Evolutionary conservation across 176 grass and related monocot genomes (phyloP).

Genomic region (Elymus sibiricus): DNA sequence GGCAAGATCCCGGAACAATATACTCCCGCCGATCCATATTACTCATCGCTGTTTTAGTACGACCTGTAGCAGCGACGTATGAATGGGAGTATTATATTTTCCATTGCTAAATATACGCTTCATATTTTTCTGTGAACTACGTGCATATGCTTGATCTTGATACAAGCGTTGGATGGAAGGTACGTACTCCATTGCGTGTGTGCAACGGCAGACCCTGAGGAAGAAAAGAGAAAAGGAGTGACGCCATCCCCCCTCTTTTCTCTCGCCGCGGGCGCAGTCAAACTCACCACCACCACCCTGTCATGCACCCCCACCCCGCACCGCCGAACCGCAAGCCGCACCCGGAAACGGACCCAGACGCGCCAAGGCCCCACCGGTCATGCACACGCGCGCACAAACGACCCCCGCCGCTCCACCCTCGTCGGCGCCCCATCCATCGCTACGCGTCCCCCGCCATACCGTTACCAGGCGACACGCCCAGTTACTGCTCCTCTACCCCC

Average conservation of each 20-base stretch:
- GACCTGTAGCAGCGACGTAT: too few relatives aligned
- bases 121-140: too few relatives aligned
- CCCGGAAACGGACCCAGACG: neutral
- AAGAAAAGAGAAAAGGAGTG: neutral
- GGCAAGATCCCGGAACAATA: too few relatives aligned
- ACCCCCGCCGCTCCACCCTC: neutral
- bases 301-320: neutral
- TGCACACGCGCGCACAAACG: conserved; percentile 8
- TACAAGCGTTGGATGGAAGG: too few relatives aligned
- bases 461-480: conserved; percentile 44
- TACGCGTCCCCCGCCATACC: conserved; percentile 3
- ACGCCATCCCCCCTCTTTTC: neutral
- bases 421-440: neutral
- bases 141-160: too few relatives aligned
- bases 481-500: conserved; percentile 29
- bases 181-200: neutral
- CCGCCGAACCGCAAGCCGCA: neutral
- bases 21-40: too few relatives aligned
- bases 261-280: neutral
- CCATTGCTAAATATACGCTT: too few relatives aligned
- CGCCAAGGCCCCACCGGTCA: neutral
- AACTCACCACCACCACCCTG: neutral
- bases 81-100: too few relatives aligned
- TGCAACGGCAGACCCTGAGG: neutral
- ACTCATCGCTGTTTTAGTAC: too few relatives aligned